Conservation (phyloP, 306 rosid genomes). For the Gleditsia sinensis region DNA sequence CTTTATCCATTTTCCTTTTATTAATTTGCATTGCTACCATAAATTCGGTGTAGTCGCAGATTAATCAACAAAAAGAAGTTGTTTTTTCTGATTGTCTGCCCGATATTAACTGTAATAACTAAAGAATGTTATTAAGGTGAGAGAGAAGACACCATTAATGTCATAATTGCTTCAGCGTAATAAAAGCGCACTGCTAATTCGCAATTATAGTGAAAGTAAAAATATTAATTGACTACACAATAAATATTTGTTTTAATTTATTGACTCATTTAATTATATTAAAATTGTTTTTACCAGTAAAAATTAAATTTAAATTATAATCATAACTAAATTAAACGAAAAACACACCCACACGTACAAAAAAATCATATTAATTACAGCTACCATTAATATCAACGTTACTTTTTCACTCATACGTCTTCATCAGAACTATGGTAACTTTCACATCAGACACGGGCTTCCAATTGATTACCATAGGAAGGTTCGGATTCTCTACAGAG, state of each 20-base stretch:
- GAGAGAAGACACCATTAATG: neutral
- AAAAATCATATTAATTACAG: neutral
- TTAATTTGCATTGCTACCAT: neutral
- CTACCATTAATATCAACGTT: neutral
- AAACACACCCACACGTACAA: too few species aligned
- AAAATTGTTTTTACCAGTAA: too few species aligned
- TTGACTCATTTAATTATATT: too few species aligned
- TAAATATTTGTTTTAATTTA: too few species aligned
- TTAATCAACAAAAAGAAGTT: neutral
- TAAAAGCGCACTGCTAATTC: too few species aligned
- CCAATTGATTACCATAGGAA: neutral
- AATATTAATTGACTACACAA: too few species aligned
- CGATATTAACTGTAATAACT: conserved; percentile 9
- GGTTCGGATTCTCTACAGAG: neutral
- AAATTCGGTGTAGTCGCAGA: neutral
- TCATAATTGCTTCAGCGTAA: conserved; percentile 12
- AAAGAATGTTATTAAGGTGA: neutral
- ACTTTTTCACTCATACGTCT: neutral
- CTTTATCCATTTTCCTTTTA: too few species aligned
- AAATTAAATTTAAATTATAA: too few species aligned
- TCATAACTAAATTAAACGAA: too few species aligned
- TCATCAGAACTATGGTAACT: neutral
- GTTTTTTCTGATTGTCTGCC: neutral
- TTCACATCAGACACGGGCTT: neutral
- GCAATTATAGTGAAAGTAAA: too few species aligned